Conservation (phyloP, 108 stramenopile species). For the Phaeodactylum tricornutum region DNA sequence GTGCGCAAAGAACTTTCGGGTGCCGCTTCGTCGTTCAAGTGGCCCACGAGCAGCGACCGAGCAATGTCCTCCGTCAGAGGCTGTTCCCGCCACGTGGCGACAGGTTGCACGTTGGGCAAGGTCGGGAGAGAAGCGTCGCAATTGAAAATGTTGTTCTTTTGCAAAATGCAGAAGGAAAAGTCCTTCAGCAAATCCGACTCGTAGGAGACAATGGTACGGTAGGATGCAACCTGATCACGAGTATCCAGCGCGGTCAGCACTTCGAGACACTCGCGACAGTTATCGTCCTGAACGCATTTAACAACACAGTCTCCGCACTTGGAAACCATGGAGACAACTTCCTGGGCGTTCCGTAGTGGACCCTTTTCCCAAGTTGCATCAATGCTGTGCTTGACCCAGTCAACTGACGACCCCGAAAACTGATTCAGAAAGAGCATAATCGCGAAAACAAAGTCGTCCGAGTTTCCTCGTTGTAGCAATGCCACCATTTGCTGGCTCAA, state of each 20-base stretch:
- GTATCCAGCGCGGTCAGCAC: slow-evolving; percentile 64
- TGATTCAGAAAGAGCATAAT: slow-evolving; percentile 65
- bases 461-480: slow-evolving; percentile 40
- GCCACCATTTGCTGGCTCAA: slow-evolving; percentile 43
- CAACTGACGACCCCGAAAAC: slow-evolving; percentile 39
- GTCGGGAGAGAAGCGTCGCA: slow-evolving; percentile 62
- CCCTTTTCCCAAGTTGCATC: slow-evolving; percentile 91
- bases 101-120: slow-evolving; percentile 49
- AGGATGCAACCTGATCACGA: slow-evolving; percentile 76
- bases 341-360: slow-evolving; percentile 51
- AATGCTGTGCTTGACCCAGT: slow-evolving; percentile 51
- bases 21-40: slow-evolving; percentile 57
- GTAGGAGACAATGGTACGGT: slow-evolving; percentile 89
- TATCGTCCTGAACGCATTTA: slow-evolving; percentile 52
- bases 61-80: slow-evolving; percentile 61
- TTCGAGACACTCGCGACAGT: slow-evolving; percentile 60
- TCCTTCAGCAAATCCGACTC: slow-evolving; percentile 80
- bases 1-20: slow-evolving; percentile 21
- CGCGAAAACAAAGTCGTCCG: slow-evolving; percentile 67
- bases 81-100: slow-evolving; percentile 56
- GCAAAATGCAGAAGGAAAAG: slow-evolving; percentile 86
- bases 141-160: slow-evolving; percentile 87
- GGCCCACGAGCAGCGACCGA: slow-evolving; percentile 76
- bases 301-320: slow-evolving; percentile 70
- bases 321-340: slow-evolving; percentile 63